Evolutionary conservation across 345 rosid genomes (phyloP), one percentile per base, ranked within the genome.

Genomic region (Citrus trifoliata): DNA sequence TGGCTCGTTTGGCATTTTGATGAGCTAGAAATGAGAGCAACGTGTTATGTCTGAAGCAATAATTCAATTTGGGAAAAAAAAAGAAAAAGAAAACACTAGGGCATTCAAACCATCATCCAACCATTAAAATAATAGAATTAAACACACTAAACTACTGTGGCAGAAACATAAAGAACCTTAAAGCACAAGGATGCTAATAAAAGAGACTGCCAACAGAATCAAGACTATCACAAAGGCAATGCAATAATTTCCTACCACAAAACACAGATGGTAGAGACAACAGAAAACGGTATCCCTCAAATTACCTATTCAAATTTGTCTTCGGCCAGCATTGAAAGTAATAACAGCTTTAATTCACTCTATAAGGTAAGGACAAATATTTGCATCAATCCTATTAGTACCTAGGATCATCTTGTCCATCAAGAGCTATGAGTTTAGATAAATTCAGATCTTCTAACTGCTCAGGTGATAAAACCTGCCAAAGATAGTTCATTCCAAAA

Each of bases 1-100:
- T 94, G 93, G 62, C 75, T 77, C 64, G 28, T 33, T 88, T 94
- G 99, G 86, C 99, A 96, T 64, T 55, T 72, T 22, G 32, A 33
- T 69, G 97, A 93, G 86, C 98, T 94, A 86, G 65, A 78, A 77
- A 67, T 62, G 37, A 48, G 59, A 80, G 61, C 5, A 68, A 83
- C 14, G 21, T 37, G 21, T 35, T 19, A 40, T 7, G 70, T 32
- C 58, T n/a, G 30, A 64, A 58, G 42, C 42, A 46, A 42, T 21
- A 38, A 48, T 30, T 42, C 3, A 65, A 61, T 16, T 53, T 19
- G 37, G 37, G 37, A 5, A 1, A 5, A 22, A 59, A 35, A 19
- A 10, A n/a, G 40, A 42, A 68, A 1, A 2, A 7, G 30, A 53
- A 70, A 51, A 30, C 62, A 21, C 27, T 21, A 9, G 32, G 25